Evolutionary conservation across 2,329 filamentous ascomycete species (phyloP), one percentile per base, ranked within the genome.

Genomic region (Blastomyces parvus): DNA sequence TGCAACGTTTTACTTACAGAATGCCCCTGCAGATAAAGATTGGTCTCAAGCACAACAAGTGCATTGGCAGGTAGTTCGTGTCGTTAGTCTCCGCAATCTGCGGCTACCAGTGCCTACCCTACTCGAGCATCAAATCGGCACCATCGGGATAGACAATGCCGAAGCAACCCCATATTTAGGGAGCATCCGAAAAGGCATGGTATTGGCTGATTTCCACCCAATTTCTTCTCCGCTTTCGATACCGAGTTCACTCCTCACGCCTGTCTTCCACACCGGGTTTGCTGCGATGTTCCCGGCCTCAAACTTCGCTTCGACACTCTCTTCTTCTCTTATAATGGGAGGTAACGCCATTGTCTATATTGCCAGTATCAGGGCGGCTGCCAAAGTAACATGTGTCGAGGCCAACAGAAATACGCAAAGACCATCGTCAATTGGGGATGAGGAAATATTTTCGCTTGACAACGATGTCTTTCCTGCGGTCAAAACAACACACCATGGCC

Each of bases 1-100:
- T 44, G 74, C 73, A 42, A 68, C 70, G 48, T 76, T 73, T 22
- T 74, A 72, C 61, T 63, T 68, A 13, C 72, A 70, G 27, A 67
- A 64, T 11, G 66, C 67, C 48, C 63, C 70, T 38, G 67, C 68
- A 11, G 71, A 68, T 75, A 83, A 44, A 72, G 83, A 50, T 78
- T 82, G 7, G 80, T 83, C 50, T 78, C 82, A 7, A 81, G 81
- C 25, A 73, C 79, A 79, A 77, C 69, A 84, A 81, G 67, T 84
- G 81, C 87, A 90, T 74, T 97, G 93, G 93, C 86, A 90, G 66
- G 82, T 82, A 30, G 91, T 93, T 6, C 86, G 84, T 53, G 86
- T 97, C 61, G 87, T 90, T 55, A 97, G 92, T 69, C 87, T 97
- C 53, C 88, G 93, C 27, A 96, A 96, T 69, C 80, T 99, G 9